Evolutionary conservation across 805 yeast genomes (phyloP), one percentile per base, ranked within the genome.

Genomic region (Cyberlindnera americana): DNA sequence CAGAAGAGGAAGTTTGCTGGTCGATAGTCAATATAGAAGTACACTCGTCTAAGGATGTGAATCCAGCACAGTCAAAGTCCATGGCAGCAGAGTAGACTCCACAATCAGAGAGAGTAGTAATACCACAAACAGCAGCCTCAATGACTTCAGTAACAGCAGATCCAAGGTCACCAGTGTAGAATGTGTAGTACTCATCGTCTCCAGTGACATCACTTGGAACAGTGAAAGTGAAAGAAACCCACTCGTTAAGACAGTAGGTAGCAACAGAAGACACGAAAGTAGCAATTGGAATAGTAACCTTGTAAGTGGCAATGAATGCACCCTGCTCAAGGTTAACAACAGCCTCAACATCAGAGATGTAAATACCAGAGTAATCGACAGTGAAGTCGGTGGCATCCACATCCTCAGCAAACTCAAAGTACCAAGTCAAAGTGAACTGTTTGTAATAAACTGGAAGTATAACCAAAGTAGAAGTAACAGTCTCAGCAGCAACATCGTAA

Each of bases 131-230:
- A 12, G 26, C 31, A 3, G 10, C 11, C 10, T 35, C 33, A 8
- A 43, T 12, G 3, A 37, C 9, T 0, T 37, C 16, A 15, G 33
- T 33, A 7, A 51, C 37, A n/a, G 27, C 38, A 9, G 50, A 39
- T 3, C 49, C 52, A 6, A 45, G 7, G 34, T 41, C 37, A 29
- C 51, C 54, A 15, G 53, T 49, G 43, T 46, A 52, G 39, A 50
- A 46, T 3, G 35, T 16, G 21, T 43, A 46, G 22, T 32, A 23
- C 19, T 32, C 39, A 17, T 26, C 38, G 15, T 32, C 40, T 19
- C 21, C 39, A 24, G 33, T 26, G 16, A 6, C 19, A 19, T 11
- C 19, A 21, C 37, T 35, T 17, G 32, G 33, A 13, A 35, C 31
- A 18, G 36, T 34, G 37, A 38, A 45, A 1, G 19, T 4, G 34